Evolutionary conservation across 2,329 filamentous ascomycete genomes (phyloP).

Genomic region (Coniella lustricola): DNA sequence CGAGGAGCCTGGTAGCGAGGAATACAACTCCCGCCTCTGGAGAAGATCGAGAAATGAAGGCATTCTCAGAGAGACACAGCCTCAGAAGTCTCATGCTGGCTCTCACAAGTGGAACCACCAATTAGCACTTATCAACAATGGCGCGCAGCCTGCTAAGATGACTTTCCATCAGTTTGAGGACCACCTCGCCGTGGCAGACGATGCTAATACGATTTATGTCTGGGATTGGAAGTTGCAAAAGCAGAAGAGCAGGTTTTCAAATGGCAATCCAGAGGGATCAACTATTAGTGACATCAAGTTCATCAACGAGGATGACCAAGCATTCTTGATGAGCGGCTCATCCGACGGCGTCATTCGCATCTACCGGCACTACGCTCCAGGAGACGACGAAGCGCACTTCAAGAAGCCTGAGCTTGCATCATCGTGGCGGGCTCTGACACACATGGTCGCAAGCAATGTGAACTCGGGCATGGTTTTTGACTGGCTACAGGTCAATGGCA

Average conservation of each 20-base stretch:
- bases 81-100: conserved; percentile 81
- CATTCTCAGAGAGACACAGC: conserved; percentile 87
- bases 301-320: conserved; percentile 97
- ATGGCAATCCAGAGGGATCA: conserved; percentile 85
- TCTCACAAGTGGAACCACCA: conserved; percentile 82
- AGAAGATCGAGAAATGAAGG: conserved; percentile 84
- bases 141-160: conserved; percentile 84
- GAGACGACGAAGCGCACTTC: conserved; percentile 24
- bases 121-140: conserved; percentile 78
- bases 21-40: conserved; percentile 95
- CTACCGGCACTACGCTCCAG: conserved; percentile 83
- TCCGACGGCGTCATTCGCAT: conserved; percentile 92
- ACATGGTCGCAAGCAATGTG: conserved; percentile 88
- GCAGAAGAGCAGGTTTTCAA: conserved; percentile 78
- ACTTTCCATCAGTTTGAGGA: conserved; percentile 97
- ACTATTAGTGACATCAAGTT: conserved; percentile 93
- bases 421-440: conserved; percentile 83
- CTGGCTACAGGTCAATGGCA: conserved; percentile 97
- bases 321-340: conserved; percentile 87
- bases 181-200: conserved; percentile 87
- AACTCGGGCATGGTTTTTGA: conserved; percentile 96
- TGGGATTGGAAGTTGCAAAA: conserved; percentile 87
- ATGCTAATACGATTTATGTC: conserved; percentile 80
- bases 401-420: conserved; percentile 77
- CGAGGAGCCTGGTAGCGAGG: conserved; percentile 90